These are phyloP conservation scores for Talaromyces sp. DNA, from an alignment of 2,329 filamentous ascomycete genomes.

Conservation along the genomic window DNA sequence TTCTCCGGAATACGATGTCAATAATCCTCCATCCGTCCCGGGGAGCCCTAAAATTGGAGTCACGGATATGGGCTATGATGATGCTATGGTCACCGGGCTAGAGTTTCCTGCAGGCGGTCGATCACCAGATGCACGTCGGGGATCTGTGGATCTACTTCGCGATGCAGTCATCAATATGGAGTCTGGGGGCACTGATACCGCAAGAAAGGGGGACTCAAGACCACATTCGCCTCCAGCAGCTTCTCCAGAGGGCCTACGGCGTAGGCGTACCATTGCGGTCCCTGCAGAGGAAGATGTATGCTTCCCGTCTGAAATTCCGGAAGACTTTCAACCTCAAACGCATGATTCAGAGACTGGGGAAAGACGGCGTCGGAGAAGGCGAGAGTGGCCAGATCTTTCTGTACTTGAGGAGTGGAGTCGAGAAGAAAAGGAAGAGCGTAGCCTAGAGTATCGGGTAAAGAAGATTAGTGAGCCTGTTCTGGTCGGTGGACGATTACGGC, in stretches of 20 bases:
- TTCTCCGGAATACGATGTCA: slow-evolving; percentile 56
- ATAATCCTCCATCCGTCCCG: slow-evolving; percentile 63
- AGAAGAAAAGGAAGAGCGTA: slow-evolving; percentile 84
- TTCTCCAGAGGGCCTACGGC: slow-evolving; percentile 38
- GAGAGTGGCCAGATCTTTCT: slow-evolving; percentile 81
- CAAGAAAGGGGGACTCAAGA: slow-evolving; percentile 23
- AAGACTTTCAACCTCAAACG: slow-evolving; percentile 60
- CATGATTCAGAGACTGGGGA: slow-evolving; percentile 41
- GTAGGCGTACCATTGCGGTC: slow-evolving; percentile 58
- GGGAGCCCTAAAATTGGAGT: slow-evolving; percentile 55
- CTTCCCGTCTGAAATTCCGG: slow-evolving; percentile 81
- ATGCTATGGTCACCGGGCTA: slow-evolving; percentile 48
- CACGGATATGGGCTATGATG: slow-evolving; percentile 53
- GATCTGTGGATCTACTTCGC: slow-evolving; percentile 28
- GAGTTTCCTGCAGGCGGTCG: slow-evolving; percentile 35
- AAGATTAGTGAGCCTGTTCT: slow-evolving; percentile 92
- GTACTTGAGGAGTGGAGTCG: slow-evolving; percentile 85
- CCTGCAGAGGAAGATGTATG: slow-evolving; percentile 85
- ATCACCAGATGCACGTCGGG: slow-evolving; percentile 36
- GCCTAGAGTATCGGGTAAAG: slow-evolving; percentile 77
- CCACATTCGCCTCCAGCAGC: slow-evolving; percentile 40
- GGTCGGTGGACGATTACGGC: slow-evolving; percentile 82
- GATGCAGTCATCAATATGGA: slow-evolving; percentile 49
- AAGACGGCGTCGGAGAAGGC: slow-evolving; percentile 58
- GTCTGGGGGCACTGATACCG: slow-evolving; percentile 15